phyloP scores from a whole-genome alignment of 352 stramenopile genomes.

The Phytophthora sp. region DNA sequence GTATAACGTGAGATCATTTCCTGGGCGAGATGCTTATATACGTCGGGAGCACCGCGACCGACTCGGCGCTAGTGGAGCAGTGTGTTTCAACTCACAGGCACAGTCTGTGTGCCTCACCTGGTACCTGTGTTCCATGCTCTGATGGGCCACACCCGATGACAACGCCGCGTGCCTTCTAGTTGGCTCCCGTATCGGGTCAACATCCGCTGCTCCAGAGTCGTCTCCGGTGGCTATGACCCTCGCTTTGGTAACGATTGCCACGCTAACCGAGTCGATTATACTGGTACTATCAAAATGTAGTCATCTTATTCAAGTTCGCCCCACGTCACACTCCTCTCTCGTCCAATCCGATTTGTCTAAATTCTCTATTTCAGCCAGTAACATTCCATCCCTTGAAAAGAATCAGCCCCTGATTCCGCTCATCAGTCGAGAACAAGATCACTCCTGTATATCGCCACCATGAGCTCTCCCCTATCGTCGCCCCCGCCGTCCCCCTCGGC shows the following conservation, averaged over 20 bases:
- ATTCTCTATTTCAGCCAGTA: neutral
- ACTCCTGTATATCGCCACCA: neutral
- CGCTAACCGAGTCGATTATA: too few relatives aligned
- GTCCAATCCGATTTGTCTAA: neutral
- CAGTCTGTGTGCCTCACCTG: conserved; percentile 65
- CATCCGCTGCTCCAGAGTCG: neutral
- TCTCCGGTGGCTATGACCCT: neutral
- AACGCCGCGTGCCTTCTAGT: conserved; percentile 53
- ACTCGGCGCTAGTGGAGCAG: conserved; percentile 53
- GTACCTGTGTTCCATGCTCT: conserved; percentile 76
- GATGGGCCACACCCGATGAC: conserved; percentile 72
- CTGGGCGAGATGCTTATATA: conserved; percentile 49
- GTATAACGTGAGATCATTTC: conserved; percentile 65
- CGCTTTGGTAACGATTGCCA: neutral
- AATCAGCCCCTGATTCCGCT: conserved; percentile 5
- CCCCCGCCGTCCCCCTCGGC: neutral
- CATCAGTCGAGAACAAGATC: conserved; percentile 27
- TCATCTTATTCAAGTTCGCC: neutral
- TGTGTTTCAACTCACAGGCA: conserved; percentile 87
- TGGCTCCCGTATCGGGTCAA: conserved; percentile 34
- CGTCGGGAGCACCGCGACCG: conserved; percentile 41
- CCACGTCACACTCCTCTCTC: neutral
- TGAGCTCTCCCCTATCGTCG: conserved; percentile 18
- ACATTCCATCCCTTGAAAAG: neutral
- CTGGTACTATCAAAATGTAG: conserved; percentile 8